A percentile compares a stretch with the other conserved stretches of the same genome.
Evolutionary conservation across 2,329 filamentous ascomycete species (phyloP).

Genomic region (Colletotrichum coccodes): DNA sequence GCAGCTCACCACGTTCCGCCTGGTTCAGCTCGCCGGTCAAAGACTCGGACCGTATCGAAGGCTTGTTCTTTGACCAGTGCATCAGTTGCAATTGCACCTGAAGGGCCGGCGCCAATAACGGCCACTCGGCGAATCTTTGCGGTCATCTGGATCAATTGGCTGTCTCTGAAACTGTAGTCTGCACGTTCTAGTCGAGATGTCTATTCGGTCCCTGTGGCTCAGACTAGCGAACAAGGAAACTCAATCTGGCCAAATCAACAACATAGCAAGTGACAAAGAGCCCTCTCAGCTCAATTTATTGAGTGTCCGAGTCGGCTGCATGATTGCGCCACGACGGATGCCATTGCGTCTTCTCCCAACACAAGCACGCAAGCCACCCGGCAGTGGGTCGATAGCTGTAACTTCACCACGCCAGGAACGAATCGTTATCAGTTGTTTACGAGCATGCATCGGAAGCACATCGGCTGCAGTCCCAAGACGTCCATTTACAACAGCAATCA

Average conservation of each 20-base stretch:
- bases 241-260: neutral
- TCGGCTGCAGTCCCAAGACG: neutral
- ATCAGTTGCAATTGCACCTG: constrained; percentile 67
- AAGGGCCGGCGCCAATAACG: constrained; percentile 67
- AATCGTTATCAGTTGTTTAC: neutral
- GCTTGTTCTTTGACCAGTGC: constrained; percentile 63
- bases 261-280: no score
- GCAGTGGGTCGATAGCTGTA: constrained; percentile 6
- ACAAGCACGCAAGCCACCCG: constrained; percentile 22
- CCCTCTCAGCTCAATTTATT: neutral
- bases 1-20: constrained; percentile 64
- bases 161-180: neutral
- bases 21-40: constrained; percentile 64
- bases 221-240: neutral
- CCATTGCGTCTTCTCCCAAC: constrained; percentile 24
- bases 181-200: neutral
- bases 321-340: constrained; percentile 15
- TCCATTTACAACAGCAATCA: neutral
- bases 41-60: constrained; percentile 67
- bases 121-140: constrained; percentile 50
- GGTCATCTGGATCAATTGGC: neutral
- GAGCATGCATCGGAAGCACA: neutral
- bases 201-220: neutral
- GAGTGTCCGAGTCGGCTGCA: neutral
- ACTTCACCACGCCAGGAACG: neutral